A percentile compares a stretch with the other conserved stretches of the same genome.
Evolutionary conservation across 495 filamentous ascomycete genomes (phyloP).

Genomic region (Hyaloscypha variabilis): DNA sequence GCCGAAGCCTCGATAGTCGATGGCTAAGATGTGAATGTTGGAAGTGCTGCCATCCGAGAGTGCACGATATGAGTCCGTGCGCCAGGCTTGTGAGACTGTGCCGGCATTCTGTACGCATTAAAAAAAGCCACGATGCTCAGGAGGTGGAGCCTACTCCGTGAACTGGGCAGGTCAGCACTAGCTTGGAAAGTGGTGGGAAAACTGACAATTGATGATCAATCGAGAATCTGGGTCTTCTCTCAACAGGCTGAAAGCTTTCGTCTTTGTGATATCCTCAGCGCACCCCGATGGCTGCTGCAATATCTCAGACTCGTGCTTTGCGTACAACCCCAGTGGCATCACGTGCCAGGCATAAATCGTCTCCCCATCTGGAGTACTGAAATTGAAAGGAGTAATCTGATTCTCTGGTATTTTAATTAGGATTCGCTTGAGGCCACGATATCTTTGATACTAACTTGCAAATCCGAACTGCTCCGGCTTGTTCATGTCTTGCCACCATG

Average conservation of each 20-base stretch:
- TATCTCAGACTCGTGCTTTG: slow-evolving; percentile 55
- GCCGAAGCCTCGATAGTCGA: slow-evolving; percentile 94
- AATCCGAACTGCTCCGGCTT: slow-evolving; percentile 81
- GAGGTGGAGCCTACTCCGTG: slow-evolving; percentile 33
- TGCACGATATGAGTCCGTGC: slow-evolving; percentile 64
- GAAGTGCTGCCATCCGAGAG: slow-evolving; percentile 58
- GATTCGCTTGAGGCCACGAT: no score
- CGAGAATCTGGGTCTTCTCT: slow-evolving; percentile 61
- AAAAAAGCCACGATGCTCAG: background rate
- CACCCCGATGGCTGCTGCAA: slow-evolving; percentile 51
- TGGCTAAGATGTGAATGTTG: slow-evolving; percentile 62
- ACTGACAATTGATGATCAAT: slow-evolving; percentile 59
- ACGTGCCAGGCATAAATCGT: slow-evolving; percentile 73
- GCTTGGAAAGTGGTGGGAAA: background rate
- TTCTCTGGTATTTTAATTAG: no score
- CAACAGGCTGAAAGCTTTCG: slow-evolving; percentile 60
- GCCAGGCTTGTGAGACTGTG: slow-evolving; percentile 63
- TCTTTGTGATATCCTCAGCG: slow-evolving; percentile 55
- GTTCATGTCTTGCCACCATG: slow-evolving; percentile 70
- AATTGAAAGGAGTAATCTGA: slow-evolving; percentile 69
- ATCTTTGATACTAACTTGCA: no score
- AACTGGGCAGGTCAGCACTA: slow-evolving; percentile 40
- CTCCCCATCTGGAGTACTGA: slow-evolving; percentile 58
- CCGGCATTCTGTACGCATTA: slow-evolving; percentile 56
- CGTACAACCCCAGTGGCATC: slow-evolving; percentile 65